Evolutionary conservation across 2,329 filamentous ascomycete species (phyloP).

Genomic region (Xylariomycetidae sp.): DNA sequence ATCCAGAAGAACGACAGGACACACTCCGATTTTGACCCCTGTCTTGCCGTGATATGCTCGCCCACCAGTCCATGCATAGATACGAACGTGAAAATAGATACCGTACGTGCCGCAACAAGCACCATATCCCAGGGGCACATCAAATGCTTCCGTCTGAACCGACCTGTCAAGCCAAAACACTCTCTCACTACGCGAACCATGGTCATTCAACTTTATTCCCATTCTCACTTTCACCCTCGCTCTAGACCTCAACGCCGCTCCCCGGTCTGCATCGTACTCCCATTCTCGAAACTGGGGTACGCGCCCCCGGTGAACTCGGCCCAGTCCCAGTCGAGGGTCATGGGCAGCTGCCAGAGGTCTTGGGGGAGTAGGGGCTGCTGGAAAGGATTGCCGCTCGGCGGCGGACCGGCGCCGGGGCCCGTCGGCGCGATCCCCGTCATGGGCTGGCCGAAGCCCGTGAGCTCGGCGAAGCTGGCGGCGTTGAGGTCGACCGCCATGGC

Average conservation of each 20-base stretch:
- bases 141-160: too few species aligned
- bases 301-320: constrained; percentile 61
- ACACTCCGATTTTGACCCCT: too few species aligned
- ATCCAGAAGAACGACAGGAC: too few species aligned
- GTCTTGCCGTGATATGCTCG: too few species aligned
- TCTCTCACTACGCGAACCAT: not conserved
- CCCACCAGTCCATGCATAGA: too few species aligned
- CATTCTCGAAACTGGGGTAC: constrained; percentile 60
- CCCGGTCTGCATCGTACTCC: constrained; percentile 29
- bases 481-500: constrained; percentile 34
- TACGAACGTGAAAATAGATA: too few species aligned
- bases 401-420: constrained; percentile 19
- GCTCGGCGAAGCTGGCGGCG: constrained; percentile 39
- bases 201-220: not conserved
- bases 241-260: not conserved
- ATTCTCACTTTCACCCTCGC: not conserved
- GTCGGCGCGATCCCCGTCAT: constrained; percentile 23
- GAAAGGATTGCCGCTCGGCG: constrained; percentile 25
- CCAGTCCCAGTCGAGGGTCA: constrained; percentile 89
- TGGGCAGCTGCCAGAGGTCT: constrained; percentile 91
- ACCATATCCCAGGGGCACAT: too few species aligned
- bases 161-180: too few species aligned
- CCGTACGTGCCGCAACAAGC: too few species aligned
- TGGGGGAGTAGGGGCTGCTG: constrained; percentile 83
- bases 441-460: constrained; percentile 37